phyloP scores from a whole-genome alignment of 73 alveolate genomes.

The Stentor coeruleus region DNA sequence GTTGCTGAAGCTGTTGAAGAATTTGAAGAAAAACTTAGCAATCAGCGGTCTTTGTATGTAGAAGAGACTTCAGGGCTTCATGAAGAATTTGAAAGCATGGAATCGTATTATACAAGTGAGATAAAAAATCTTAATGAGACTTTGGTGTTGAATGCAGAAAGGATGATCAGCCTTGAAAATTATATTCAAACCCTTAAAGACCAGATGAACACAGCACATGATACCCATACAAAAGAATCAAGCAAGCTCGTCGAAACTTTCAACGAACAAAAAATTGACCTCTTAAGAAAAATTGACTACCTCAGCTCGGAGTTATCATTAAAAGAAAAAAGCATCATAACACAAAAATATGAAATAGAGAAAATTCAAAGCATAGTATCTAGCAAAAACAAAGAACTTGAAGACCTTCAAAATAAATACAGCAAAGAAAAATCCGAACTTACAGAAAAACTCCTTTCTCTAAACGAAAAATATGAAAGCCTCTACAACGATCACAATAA shows the following conservation, averaged over 20 bases:
- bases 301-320: neutral
- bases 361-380: slow-evolving; percentile 31
- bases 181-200: neutral
- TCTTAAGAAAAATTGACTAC: slow-evolving; percentile 51
- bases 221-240: neutral
- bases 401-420: slow-evolving; percentile 78
- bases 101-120: neutral
- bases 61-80: slow-evolving; percentile 29
- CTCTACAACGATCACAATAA: neutral
- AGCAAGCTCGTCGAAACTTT: neutral
- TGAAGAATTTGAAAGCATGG: slow-evolving; percentile 2
- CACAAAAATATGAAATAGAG: neutral
- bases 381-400: slow-evolving; percentile 85
- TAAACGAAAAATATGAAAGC: slow-evolving; percentile 40
- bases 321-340: neutral
- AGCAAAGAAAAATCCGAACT: slow-evolving; percentile 37
- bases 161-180: neutral
- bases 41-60: slow-evolving; percentile 32
- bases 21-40: slow-evolving; percentile 43
- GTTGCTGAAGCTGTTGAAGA: slow-evolving; percentile 37
- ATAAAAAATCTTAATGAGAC: slow-evolving; percentile 1
- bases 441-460: neutral
- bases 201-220: neutral
- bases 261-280: slow-evolving; percentile 52
- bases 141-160: neutral